Percentiles rank a stretch among this genome's conserved stretches.
Evolutionary conservation across 2,329 filamentous ascomycete species (phyloP).

Genomic region (Fusarium sp.): DNA sequence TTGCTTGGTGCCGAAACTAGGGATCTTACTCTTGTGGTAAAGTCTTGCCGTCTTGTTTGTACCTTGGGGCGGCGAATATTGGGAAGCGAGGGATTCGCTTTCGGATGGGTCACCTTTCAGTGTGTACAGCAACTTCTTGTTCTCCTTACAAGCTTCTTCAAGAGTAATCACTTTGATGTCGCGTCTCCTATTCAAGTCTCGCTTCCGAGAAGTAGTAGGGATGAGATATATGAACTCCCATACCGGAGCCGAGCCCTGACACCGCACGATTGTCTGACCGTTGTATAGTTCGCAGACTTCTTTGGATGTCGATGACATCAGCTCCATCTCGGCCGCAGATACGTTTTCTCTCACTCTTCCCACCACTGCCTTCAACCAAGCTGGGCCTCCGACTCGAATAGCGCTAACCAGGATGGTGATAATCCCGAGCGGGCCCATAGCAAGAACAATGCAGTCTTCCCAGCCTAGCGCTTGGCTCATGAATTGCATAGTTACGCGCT

Average conservation of each 20-base stretch:
- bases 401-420: neutral
- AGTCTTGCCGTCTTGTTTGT: no score
- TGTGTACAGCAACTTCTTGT: no score
- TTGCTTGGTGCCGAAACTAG: no score
- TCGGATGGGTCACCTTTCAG: no score
- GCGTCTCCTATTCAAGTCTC: accelerated
- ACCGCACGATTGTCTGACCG: neutral
- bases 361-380: neutral
- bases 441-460: neutral
- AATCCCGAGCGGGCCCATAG: neutral
- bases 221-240: neutral
- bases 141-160: accelerated
- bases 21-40: no score
- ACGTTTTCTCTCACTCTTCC: neutral
- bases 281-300: neutral
- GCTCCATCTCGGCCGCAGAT: neutral
- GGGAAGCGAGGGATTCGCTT: no score
- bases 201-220: accelerated
- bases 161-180: neutral
- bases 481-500: neutral
- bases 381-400: neutral
- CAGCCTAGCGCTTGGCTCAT: neutral
- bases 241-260: neutral
- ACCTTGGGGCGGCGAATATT: no score
- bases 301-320: neutral